Evolutionary conservation across 768 basidiomycete species (phyloP).

Genomic region (Fomitopsis serialis): DNA sequence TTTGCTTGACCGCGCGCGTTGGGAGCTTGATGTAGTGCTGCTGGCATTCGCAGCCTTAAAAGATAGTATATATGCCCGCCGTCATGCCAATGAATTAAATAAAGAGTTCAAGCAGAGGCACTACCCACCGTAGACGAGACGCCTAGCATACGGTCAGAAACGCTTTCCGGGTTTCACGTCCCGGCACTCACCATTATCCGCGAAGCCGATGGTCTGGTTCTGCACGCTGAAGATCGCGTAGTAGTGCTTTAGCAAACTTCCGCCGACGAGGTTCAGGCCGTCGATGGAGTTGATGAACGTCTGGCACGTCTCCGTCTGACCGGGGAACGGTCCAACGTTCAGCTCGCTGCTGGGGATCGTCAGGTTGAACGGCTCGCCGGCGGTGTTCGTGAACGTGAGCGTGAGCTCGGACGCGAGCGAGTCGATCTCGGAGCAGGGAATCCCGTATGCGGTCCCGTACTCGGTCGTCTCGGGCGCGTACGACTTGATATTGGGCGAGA

Average conservation of each 20-base stretch:
- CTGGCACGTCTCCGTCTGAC: constrained; percentile 44
- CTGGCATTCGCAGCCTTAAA: no score
- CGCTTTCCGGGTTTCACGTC: no score
- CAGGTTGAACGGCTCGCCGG: constrained; percentile 45
- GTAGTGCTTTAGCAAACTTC: constrained; percentile 53
- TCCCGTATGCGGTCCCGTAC: constrained; percentile 36
- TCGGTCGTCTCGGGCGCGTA: constrained; percentile 47
- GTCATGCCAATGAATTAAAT: no score
- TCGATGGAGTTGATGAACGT: constrained; percentile 58
- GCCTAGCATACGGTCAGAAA: no score
- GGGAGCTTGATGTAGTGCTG: no score
- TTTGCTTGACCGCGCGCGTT: no score
- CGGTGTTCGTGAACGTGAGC: constrained; percentile 48
- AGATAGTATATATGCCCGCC: no score
- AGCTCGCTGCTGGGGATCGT: constrained; percentile 55
- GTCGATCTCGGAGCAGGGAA: constrained; percentile 38
- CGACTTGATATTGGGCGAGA: constrained; percentile 52
- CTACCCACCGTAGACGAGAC: no score
- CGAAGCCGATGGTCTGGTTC: constrained; percentile 45
- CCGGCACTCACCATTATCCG: constrained; percentile 30
- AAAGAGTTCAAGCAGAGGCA: no score
- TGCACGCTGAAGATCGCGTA: constrained; percentile 56
- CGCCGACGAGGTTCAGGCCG: constrained; percentile 44
- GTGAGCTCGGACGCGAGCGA: constrained; percentile 47
- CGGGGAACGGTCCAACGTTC: constrained; percentile 51